These are phyloP conservation scores for Colletotrichum sp. DNA, from an alignment of 2,329 filamentous ascomycete genomes.

Conservation along the genomic window DNA sequence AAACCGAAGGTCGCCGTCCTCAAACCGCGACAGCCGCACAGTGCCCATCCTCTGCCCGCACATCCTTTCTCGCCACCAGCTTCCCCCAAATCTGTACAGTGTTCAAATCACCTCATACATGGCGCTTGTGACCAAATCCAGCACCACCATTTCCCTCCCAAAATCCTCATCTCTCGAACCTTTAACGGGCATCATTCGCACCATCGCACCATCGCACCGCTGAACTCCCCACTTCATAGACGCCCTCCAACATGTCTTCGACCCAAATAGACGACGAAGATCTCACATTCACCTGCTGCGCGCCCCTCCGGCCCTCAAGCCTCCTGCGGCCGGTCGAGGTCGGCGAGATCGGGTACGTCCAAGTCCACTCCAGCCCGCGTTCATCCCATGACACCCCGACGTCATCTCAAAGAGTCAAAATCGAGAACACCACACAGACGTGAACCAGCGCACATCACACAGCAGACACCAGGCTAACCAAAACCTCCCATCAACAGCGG, in stretches of 20 bases:
- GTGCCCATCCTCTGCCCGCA: not conserved
- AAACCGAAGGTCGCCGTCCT: not conserved
- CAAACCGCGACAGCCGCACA: not conserved
- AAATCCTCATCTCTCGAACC: not conserved
- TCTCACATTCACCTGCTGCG: conserved; percentile 41
- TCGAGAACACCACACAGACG: not conserved
- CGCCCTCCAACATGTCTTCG: too few species aligned
- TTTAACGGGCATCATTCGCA: too few species aligned
- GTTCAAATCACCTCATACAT: not conserved
- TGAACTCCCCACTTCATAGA: too few species aligned
- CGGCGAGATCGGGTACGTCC: conserved; percentile 41
- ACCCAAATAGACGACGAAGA: conserved; percentile 38
- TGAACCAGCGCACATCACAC: too few species aligned
- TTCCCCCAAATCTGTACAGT: not conserved
- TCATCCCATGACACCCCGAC: not conserved
- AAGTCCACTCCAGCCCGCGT: not conserved
- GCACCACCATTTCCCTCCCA: not conserved
- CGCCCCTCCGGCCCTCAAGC: conserved; percentile 35
- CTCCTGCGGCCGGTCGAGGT: conserved; percentile 50
- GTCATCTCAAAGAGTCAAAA: too few species aligned
- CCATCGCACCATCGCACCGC: too few species aligned
- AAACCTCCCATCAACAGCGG: conserved; percentile 1
- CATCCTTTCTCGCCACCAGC: not conserved
- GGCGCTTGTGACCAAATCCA: conserved; percentile 1
- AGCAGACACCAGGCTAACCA: not conserved